Base-by-base conservation (phyloP, 2,329 filamentous ascomycete species). In the Hypoxylon rubiginosum region DNA sequence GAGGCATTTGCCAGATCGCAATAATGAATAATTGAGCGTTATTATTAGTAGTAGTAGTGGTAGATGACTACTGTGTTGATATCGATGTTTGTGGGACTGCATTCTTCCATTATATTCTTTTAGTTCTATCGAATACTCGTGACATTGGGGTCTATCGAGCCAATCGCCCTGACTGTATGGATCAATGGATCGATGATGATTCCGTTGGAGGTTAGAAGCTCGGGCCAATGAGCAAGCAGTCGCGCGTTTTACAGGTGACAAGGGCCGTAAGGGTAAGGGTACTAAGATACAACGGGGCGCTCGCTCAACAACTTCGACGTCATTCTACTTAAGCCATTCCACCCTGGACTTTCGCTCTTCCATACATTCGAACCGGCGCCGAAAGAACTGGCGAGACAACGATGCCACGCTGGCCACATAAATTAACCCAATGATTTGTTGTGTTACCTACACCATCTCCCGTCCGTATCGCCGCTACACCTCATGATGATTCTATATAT, bases 1-100 rank as follows among this genome's bases (percentile, higher is more conserved):
- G 74, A 74, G 72, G 72, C 71, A 71, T 69, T 66, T 62, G 57
- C 66, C 66, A 70, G 53, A 73, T 64, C 70, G 70, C 72, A 70
- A 66, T 70, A 73, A 69, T 64, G 63, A 68, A 66, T 56, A 43
- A 55, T 67, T 62, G 55, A 69, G 64, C 61, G 64, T 67, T 67
- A 57, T 50, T 34, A 19, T 21, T 21, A 43, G 8, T 11, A 19
- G 13, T 19, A 19, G 15, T 41, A 41, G 3, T 24, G 4, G 2
- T 21, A 43, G 13, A 43, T 43, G 3, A 5, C n/a, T 43, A 21
- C 39, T 10, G 10, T 21, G 13, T 21, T 7, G n/a, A 43, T 43
- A n/a, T 43, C 6, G 7, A 19, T 43, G 17, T 21, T 8, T 1
- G 8, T 43, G 17, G 39, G 7, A 21, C 21, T 19, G 39, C n/a